These are phyloP conservation scores for Cornus controversa DNA, from an alignment of 148 eudicot species.

Conservation along the genomic window DNA sequence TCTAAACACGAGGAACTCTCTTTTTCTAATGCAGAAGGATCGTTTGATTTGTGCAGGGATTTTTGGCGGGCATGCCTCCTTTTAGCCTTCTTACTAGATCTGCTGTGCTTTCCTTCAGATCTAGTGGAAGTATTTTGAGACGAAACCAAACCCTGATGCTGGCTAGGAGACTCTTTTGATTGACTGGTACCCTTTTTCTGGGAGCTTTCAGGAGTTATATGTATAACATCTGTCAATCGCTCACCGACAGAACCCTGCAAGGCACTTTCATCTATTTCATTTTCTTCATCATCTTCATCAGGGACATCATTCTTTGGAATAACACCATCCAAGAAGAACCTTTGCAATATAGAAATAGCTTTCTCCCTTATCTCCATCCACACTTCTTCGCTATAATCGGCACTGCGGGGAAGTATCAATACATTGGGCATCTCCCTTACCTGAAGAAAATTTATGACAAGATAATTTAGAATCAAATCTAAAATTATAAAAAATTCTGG, in stretches of 20 bases:
- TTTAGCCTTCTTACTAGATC: slow-evolving; percentile 95
- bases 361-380: slow-evolving; percentile 99
- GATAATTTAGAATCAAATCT: slow-evolving; percentile 4
- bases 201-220: slow-evolving; percentile 54
- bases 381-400: slow-evolving; percentile 99
- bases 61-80: slow-evolving; percentile 87
- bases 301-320: slow-evolving; percentile 73
- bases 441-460: slow-evolving; percentile 37
- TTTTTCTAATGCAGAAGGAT: slow-evolving; percentile 50
- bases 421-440: slow-evolving; percentile 99
- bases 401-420: slow-evolving; percentile 93
- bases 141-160: slow-evolving; percentile 49
- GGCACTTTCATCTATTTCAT: slow-evolving; percentile 51
- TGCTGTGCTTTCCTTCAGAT: slow-evolving; percentile 79
- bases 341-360: slow-evolving; percentile 78
- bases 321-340: slow-evolving; percentile 71
- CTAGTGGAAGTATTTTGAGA: slow-evolving; percentile 51
- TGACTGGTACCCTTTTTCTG: slow-evolving; percentile 39
- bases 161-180: slow-evolving; percentile 52
- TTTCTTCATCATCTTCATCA: slow-evolving; percentile 84
- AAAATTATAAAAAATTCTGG: background rate
- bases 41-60: slow-evolving; percentile 70
- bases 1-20: slow-evolving; percentile 72
- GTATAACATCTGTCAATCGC: slow-evolving; percentile 42
- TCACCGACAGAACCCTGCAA: slow-evolving; percentile 50